Base-by-base conservation (phyloP, 116 monocot genomes). In the Trichopus zeylanicus region DNA sequence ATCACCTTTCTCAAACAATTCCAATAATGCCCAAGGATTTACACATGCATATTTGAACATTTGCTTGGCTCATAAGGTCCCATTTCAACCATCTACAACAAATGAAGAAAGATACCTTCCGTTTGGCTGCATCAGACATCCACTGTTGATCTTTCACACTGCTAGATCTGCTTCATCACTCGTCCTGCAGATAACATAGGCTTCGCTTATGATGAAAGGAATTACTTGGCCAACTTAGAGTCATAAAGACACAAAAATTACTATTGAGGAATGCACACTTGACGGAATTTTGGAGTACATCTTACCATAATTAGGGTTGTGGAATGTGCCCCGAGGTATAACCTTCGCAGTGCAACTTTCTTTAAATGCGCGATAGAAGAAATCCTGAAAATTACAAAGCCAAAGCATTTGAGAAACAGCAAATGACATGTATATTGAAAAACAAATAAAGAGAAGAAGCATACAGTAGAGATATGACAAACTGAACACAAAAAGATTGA, bases 101-200 rank as follows among this genome's bases (percentile, higher is more conserved):
- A 20, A 21, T 27, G 26, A 47, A 31, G n/a, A 27, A 48, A 20
- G 39, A 46, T 69, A 85, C 85, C 85, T 72, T 52, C 85, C 77
- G 53, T 68, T 66, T 1, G 67, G 52, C 30, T 80, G 64, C 63
- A 77, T 42, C 60, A 83, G 39, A 30, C 65, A 64, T 33, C 65
- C 73, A n/a, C 38, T 63, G 52, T 70, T 80, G 5, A 85, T 66
- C 60, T 60, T 67, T 32, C 56, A 53, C 53, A 77, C 73, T 31
- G 64, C 77, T 11, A 7, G 6, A 10, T 67, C 72, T 22, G 85
- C 85, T 16, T 60, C 80, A 22, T 70, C 71, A 32, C 29, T 73
- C 24, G 59, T 68, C 46, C 60, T 70, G 64, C 73, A 85, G 28
- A 85, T 76, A 35, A 65, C 70, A 73, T 80, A 85, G 20, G 85